These are phyloP conservation scores for Flaveria floridana DNA, from an alignment of 140 eudicot genomes.

Conservation along the genomic window DNA sequence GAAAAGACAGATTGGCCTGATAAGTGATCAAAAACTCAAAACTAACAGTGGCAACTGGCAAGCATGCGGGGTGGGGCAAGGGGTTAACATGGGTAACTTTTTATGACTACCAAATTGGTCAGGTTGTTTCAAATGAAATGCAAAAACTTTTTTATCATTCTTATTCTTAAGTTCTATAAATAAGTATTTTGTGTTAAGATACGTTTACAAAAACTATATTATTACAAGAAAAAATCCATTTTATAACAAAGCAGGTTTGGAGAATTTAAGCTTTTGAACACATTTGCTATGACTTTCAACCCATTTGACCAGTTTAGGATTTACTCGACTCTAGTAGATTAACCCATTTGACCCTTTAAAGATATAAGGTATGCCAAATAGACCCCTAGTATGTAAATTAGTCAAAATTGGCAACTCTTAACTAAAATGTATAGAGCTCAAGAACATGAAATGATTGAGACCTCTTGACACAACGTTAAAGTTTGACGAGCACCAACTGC, in stretches of 20 bases:
- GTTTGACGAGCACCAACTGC: constrained; percentile 81
- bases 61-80: neutral
- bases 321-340: neutral
- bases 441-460: constrained; percentile 16
- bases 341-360: neutral
- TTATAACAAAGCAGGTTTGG: neutral
- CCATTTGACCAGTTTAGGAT: neutral
- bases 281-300: neutral
- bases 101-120: neutral
- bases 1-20: neutral
- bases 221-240: neutral
- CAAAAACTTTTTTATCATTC: too few species aligned
- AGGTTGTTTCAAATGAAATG: neutral
- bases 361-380: neutral
- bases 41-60: neutral
- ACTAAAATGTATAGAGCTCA: constrained; percentile 1
- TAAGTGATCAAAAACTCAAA: neutral
- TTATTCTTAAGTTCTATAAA: too few species aligned
- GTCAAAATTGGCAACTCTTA: constrained; percentile 1
- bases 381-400: neutral
- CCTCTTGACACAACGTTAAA: constrained; percentile 77
- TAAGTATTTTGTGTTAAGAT: too few species aligned
- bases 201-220: neutral
- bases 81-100: neutral
- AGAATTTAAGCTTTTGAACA: neutral